phyloP scores from a whole-genome alignment of 495 filamentous ascomycete species.

The Halenospora varia region DNA sequence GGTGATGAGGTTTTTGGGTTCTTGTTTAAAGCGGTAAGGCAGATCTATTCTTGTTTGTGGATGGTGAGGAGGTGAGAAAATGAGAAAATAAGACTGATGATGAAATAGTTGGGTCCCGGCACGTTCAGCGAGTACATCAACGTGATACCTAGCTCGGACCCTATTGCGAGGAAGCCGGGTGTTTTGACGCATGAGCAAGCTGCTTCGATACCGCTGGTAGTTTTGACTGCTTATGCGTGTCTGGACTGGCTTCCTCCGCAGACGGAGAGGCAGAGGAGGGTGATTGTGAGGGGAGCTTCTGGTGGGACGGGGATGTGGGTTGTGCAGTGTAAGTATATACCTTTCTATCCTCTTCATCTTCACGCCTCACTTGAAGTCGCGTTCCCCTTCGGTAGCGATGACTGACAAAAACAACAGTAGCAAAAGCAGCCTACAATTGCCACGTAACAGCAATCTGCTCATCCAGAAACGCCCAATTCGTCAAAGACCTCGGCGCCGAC shows the following conservation, averaged over 20 bases:
- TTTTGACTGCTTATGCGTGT: slow-evolving; percentile 40
- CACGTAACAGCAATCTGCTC: slow-evolving; percentile 30
- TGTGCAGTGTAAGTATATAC: slow-evolving; percentile 5
- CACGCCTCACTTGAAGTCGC: neutral
- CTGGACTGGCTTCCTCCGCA: slow-evolving; percentile 28
- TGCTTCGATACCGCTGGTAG: slow-evolving; percentile 33
- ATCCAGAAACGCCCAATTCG: slow-evolving; percentile 23
- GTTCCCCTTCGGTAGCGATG: neutral
- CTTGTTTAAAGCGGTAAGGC: slow-evolving; percentile 16
- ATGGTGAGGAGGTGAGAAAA: neutral
- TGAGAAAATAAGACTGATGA: too few relatives aligned
- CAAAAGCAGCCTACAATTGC: slow-evolving; percentile 19
- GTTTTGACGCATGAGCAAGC: slow-evolving; percentile 31
- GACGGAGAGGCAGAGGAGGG: slow-evolving; percentile 2
- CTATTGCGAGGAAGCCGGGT: slow-evolving; percentile 34
- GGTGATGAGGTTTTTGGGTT: slow-evolving; percentile 51
- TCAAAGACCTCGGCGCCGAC: slow-evolving; percentile 26
- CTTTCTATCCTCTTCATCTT: neutral
- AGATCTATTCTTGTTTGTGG: neutral
- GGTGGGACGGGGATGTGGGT: slow-evolving; percentile 19
- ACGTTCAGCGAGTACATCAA: slow-evolving; percentile 39
- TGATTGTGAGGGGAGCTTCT: slow-evolving; percentile 17
- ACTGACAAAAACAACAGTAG: slow-evolving; percentile 7
- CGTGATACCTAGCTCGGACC: slow-evolving; percentile 26
- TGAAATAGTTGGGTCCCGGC: slow-evolving; percentile 14